A percentile compares a stretch with the other conserved stretches of the same genome.
These are phyloP conservation scores for Marvania coccoides DNA, from an alignment of 139 green algal genomes.

Conservation along the genomic window DNA sequence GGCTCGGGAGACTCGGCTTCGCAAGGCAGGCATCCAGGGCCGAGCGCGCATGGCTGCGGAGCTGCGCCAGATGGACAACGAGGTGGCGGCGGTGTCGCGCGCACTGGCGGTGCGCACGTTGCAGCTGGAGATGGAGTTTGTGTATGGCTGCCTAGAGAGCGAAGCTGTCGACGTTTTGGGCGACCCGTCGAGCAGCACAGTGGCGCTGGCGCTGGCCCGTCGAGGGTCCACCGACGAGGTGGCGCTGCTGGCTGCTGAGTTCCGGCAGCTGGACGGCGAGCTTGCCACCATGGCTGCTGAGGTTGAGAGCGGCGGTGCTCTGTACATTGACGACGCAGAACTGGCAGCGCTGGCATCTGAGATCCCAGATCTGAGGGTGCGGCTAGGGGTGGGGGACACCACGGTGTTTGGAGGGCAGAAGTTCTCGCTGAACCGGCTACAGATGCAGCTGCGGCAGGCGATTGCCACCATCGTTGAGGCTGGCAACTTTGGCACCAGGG, in stretches of 20 bases:
- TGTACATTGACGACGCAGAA: conserved; percentile 46
- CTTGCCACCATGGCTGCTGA: conserved; percentile 45
- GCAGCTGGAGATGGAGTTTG: conserved; percentile 87
- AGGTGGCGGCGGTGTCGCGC: conserved; percentile 43
- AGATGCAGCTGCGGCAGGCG: conserved; percentile 47
- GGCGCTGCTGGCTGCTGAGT: conserved; percentile 83
- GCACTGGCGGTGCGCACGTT: conserved; percentile 55
- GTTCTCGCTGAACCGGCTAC: conserved; percentile 49
- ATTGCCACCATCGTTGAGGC: conserved; percentile 57
- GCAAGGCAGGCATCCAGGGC: conserved; percentile 47
- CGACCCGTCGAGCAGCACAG: neutral
- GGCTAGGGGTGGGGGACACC: conserved; percentile 67
- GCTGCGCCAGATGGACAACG: conserved; percentile 67
- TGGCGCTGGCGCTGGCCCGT: conserved; percentile 24
- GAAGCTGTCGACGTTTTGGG: conserved; percentile 72
- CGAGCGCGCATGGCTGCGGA: conserved; percentile 60
- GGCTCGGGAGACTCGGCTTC: conserved; percentile 61
- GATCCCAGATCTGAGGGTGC: conserved; percentile 77
- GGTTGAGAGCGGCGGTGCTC: conserved; percentile 34
- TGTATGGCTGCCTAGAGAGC: conserved; percentile 76
- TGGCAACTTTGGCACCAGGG: conserved; percentile 68
- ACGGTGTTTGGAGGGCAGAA: conserved; percentile 60
- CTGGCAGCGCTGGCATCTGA: conserved; percentile 72
- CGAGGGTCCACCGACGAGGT: conserved; percentile 65
- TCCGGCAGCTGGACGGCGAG: conserved; percentile 69